phyloP scores from a whole-genome alignment of 148 eudicot genomes.

The Rhododendron vialii region DNA sequence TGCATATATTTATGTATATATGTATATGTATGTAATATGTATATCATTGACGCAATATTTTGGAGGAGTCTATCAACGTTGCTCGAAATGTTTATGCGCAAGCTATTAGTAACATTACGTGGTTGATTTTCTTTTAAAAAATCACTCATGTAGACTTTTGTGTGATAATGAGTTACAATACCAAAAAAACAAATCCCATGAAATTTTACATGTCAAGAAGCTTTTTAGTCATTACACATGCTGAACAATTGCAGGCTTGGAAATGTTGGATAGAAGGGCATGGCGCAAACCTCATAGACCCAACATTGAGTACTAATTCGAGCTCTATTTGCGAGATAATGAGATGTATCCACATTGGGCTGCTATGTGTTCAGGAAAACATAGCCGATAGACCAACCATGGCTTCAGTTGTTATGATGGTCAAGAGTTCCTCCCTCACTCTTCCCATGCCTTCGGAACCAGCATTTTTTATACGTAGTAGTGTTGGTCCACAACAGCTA shows the following conservation, averaged over 20 bases:
- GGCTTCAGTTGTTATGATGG: constrained; percentile 18
- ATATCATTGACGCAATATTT: too few relatives aligned
- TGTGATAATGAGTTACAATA: too few relatives aligned
- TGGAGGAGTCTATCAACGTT: too few relatives aligned
- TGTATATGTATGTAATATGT: too few relatives aligned
- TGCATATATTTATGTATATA: too few relatives aligned
- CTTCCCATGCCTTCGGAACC: constrained; percentile 31
- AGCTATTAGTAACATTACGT: too few relatives aligned
- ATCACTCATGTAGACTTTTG: too few relatives aligned
- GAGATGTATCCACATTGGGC: constrained; percentile 31
- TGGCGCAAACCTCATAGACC: constrained; percentile 22
- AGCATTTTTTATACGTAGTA: constrained; percentile 9
- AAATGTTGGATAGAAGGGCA: constrained; percentile 25
- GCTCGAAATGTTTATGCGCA: too few relatives aligned
- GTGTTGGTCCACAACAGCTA: not conserved
- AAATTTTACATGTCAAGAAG: not conserved
- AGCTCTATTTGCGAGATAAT: not conserved
- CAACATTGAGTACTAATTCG: constrained; percentile 5
- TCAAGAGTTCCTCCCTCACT: constrained; percentile 15
- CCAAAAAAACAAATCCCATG: not conserved
- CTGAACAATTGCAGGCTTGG: constrained; percentile 30
- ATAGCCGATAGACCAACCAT: constrained; percentile 29
- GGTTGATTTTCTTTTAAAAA: too few relatives aligned
- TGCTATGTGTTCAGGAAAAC: constrained; percentile 25
- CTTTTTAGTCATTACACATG: not conserved